Conservation (phyloP, 768 basidiomycete species). For the Boletus rex-veris region DNA sequence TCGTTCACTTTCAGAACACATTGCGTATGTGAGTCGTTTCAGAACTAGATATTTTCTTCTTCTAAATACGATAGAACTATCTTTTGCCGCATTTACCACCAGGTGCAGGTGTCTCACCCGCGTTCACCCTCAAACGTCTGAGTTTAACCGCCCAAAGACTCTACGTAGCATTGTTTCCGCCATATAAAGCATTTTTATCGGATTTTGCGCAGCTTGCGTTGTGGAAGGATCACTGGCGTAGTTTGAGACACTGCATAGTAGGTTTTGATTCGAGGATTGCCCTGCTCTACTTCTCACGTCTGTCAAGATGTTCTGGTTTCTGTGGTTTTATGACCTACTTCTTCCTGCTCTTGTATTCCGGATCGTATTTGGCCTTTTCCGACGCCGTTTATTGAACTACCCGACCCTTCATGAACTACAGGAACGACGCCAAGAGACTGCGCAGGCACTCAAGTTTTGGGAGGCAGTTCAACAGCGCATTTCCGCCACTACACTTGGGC, state of each 20-base stretch:
- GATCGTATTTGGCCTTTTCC: conserved; percentile 46
- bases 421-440: conserved; percentile 46
- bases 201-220: conserved; percentile 44
- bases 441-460: conserved; percentile 50
- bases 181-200: conserved; percentile 44
- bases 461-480: conserved; percentile 46
- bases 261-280: conserved; percentile 22
- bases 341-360: conserved; percentile 48
- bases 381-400: conserved; percentile 49
- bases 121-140: conserved; percentile 54
- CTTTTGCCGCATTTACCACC: conserved; percentile 49
- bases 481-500: conserved; percentile 43
- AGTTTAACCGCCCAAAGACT: conserved; percentile 50
- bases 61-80: conserved; percentile 31
- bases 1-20: conserved; percentile 25
- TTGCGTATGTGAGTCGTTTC: conserved; percentile 23
- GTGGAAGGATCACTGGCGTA: conserved; percentile 51
- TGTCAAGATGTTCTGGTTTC: conserved; percentile 54
- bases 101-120: conserved; percentile 35
- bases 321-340: conserved; percentile 61
- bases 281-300: conserved; percentile 1
- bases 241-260: conserved; percentile 50
- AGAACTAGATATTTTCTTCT: conserved; percentile 1
- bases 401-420: conserved; percentile 54
- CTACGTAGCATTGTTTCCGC: conserved; percentile 50